Conservation (phyloP, 2,329 filamentous ascomycete species). For the Dendryphion nanum region DNA sequence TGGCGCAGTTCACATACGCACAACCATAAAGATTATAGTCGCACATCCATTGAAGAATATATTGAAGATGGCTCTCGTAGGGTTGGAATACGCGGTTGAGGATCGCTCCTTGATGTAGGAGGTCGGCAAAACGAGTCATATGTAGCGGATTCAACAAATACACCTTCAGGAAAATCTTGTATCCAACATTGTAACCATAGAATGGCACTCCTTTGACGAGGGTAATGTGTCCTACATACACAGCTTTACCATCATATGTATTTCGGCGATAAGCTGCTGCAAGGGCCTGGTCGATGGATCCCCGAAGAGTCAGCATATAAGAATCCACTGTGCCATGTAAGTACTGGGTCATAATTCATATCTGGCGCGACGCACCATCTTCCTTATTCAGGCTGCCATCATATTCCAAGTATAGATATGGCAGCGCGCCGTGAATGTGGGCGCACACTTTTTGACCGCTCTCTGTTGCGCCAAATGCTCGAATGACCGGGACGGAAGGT, state of each 20-base stretch:
- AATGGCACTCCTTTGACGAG: conserved; percentile 92
- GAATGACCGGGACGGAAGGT: conserved; percentile 79
- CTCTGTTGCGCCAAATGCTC: conserved; percentile 89
- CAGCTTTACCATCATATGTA: conserved; percentile 64
- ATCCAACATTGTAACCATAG: conserved; percentile 93
- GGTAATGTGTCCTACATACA: conserved; percentile 86
- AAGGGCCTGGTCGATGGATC: conserved; percentile 87
- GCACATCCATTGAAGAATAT: conserved; percentile 93
- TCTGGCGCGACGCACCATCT: conserved; percentile 56
- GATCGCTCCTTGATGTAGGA: conserved; percentile 84
- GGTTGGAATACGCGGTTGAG: conserved; percentile 84
- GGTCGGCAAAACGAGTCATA: conserved; percentile 82
- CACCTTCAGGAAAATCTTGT: conserved; percentile 87
- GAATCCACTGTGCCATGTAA: conserved; percentile 58
- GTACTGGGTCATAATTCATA: conserved; percentile 18
- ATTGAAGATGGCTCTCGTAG: conserved; percentile 91
- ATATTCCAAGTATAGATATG: conserved; percentile 93
- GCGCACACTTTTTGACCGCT: conserved; percentile 95
- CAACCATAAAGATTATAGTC: conserved; percentile 98
- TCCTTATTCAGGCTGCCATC: conserved; percentile 64
- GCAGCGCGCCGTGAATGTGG: conserved; percentile 92
- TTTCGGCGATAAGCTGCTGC: conserved; percentile 81
- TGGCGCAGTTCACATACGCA: conserved; percentile 73
- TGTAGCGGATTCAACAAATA: conserved; percentile 86
- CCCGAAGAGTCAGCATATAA: conserved; percentile 75